Evolutionary conservation across 148 eudicot species (phyloP).

Genomic region (Rhododendron mucronatum): DNA sequence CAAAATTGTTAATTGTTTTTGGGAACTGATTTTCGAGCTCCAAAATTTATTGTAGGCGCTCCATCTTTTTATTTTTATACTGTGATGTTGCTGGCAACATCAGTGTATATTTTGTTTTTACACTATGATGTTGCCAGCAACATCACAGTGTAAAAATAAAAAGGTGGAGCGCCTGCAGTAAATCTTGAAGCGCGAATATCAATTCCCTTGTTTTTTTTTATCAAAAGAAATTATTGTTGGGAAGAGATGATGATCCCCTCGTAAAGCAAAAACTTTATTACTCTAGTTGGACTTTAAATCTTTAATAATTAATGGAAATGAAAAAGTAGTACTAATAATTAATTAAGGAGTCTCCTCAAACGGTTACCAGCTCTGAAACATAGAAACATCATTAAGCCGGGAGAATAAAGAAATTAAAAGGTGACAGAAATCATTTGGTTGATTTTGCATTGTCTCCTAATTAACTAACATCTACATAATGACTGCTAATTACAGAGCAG

Average conservation of each 20-base stretch:
- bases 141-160: too few species aligned
- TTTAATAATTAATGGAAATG: background rate
- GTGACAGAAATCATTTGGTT: conserved; percentile 6
- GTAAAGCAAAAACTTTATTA: background rate
- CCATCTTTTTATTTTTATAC: too few species aligned
- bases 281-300: background rate
- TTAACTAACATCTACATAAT: background rate
- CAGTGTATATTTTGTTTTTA: too few species aligned
- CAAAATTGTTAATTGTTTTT: too few species aligned
- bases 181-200: too few species aligned
- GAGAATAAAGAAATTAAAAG: background rate
- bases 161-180: too few species aligned
- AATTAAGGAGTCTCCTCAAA: background rate
- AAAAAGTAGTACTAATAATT: background rate
- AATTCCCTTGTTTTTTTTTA: too few species aligned
- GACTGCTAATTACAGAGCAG: background rate
- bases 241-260: background rate
- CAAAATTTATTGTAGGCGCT: too few species aligned
- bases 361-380: conserved; percentile 8
- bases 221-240: background rate
- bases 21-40: too few species aligned
- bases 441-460: background rate
- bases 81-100: too few species aligned
- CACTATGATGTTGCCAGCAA: too few species aligned
- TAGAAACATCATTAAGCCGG: conserved; percentile 10